Evolutionary conservation across 2,329 filamentous ascomycete species (phyloP), one percentile per base, ranked within the genome.

Genomic region (Zymoseptoria passerinii): DNA sequence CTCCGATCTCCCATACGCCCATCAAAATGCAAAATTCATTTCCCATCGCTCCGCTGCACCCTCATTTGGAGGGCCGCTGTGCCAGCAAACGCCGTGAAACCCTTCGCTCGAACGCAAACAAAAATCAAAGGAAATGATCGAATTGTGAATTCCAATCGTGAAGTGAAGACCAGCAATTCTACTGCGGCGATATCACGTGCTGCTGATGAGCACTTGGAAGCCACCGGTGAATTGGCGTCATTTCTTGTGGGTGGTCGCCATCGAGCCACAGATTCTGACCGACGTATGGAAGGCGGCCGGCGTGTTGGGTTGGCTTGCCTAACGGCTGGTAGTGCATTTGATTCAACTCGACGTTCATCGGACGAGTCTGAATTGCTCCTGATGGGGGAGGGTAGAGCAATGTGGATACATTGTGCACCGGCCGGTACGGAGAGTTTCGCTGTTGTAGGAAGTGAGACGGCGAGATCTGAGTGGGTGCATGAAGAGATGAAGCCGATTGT

Each of bases 371-470:
- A 62, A 95, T 81, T 7, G 90, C 90, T 8, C 85, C 81, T 23
- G 89, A 88, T 0, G 91, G 89, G 6, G 91, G 90, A 29, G 92
- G 92, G 59, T 94, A 90, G 28, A 96, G 80, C n/a, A 97, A 82
- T 0, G 90, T 95, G 66, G 94, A 91, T 59, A 96, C 90, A 61
- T 90, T 83, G 55, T 92, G 88, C 48, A 96, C 87, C 1, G 92
- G 92, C 63, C 90, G 89, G 74, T 97, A 97, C 2, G 94, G 94
- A 57, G 92, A 97, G 63, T 89, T 86, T 58, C 94, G 84, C 71
- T 96, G 90, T 68, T 89, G 88, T 44, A 96, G 79, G 74, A 95
- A 95, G 68, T 90, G 84, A 9, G 89, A 92, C 0, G 92, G 92
- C 29, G 94, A 97, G 63, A 94, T 82, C 29, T 89, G 87, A 50